A percentile compares a stretch with the other conserved stretches of the same genome.
Conservation (phyloP, 148 eudicot genomes). For the Agrostemma githago region DNA sequence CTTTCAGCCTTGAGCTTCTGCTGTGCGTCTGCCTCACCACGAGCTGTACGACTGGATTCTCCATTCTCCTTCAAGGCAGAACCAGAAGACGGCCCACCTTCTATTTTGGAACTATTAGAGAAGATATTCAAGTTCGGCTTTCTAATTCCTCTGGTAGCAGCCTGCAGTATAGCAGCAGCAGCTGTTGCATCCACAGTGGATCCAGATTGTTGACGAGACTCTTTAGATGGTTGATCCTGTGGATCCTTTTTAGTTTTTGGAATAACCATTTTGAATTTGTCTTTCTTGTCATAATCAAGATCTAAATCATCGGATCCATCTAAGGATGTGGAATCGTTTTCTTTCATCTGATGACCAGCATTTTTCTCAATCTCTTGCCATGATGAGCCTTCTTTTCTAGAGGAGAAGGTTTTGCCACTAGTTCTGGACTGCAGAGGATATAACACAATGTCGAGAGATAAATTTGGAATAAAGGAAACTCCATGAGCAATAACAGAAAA, state of each 20-base stretch:
- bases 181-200: slow-evolving; percentile 61
- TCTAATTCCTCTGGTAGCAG: slow-evolving; percentile 84
- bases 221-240: slow-evolving; percentile 49
- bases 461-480: not conserved
- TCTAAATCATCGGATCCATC: slow-evolving; percentile 39
- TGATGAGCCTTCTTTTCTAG: slow-evolving; percentile 37
- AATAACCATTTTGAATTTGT: slow-evolving; percentile 87
- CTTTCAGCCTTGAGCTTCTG: slow-evolving; percentile 90
- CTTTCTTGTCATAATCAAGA: slow-evolving; percentile 68
- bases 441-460: not conserved
- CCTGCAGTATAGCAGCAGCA: slow-evolving; percentile 95
- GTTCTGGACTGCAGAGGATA: slow-evolving; percentile 49
- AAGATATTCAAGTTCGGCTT: slow-evolving; percentile 52
- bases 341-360: slow-evolving; percentile 27
- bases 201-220: slow-evolving; percentile 38
- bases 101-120: slow-evolving; percentile 37
- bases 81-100: slow-evolving; percentile 34
- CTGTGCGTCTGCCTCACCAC: slow-evolving; percentile 62
- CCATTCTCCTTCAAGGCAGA: slow-evolving; percentile 27
- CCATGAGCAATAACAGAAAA: not conserved
- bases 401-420: slow-evolving; percentile 37
- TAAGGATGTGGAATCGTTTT: slow-evolving; percentile 26
- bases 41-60: slow-evolving; percentile 27
- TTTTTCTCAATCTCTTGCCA: slow-evolving; percentile 36
- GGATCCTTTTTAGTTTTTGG: slow-evolving; percentile 69